These are phyloP conservation scores for Podaxis sp. DNA, from an alignment of 768 basidiomycete species.

Conservation along the genomic window DNA sequence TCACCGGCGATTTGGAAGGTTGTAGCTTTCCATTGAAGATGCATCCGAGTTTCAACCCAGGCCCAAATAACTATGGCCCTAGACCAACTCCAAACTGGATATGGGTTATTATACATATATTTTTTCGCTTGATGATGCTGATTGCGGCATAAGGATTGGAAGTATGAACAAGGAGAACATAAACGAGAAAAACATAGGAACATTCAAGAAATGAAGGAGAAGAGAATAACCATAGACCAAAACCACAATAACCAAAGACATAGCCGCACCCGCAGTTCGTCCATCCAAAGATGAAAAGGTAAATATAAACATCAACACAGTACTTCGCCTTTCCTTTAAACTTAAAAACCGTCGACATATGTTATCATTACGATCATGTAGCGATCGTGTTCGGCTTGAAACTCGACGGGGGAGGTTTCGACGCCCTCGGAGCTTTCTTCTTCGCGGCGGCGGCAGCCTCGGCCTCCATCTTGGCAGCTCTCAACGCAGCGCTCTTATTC, in stretches of 20 bases:
- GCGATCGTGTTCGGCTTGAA: slow-evolving; percentile 33
- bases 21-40: too few relatives aligned
- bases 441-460: slow-evolving; percentile 41
- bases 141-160: background rate
- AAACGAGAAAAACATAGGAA: background rate
- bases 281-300: background rate
- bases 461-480: slow-evolving; percentile 66
- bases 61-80: background rate
- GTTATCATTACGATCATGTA: slow-evolving; percentile 4
- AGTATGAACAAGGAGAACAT: background rate
- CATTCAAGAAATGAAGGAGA: background rate
- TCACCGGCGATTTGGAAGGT: too few relatives aligned
- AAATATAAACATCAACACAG: background rate
- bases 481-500: slow-evolving; percentile 72
- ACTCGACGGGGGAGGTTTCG: slow-evolving; percentile 36
- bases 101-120: background rate
- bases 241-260: background rate
- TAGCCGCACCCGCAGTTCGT: background rate
- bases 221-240: slow-evolving; percentile 4
- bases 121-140: background rate
- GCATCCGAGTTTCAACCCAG: too few relatives aligned
- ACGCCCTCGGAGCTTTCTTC: slow-evolving; percentile 26
- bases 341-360: too few relatives aligned
- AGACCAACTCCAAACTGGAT: background rate
- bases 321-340: background rate